A percentile compares a stretch with the other conserved stretches of the same genome.
phyloP scores from a whole-genome alignment of 78 protist species.

The Ministeria vibrans region DNA sequence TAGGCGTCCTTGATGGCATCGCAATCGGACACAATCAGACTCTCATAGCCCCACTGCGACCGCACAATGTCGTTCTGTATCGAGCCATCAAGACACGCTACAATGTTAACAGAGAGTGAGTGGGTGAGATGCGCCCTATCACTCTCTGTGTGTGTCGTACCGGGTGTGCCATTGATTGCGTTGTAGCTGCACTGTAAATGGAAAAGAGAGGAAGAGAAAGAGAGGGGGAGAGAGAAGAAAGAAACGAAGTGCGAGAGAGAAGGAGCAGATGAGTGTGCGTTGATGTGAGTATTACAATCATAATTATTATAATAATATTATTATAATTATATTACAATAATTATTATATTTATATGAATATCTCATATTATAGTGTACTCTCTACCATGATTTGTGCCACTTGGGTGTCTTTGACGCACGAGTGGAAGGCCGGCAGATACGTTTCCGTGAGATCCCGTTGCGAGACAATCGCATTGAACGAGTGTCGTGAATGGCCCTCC shows the following conservation, averaged over 20 bases:
- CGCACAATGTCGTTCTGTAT: background rate
- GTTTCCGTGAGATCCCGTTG: conserved; percentile 4
- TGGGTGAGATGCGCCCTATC: too few species aligned
- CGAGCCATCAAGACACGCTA: background rate
- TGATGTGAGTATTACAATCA: background rate
- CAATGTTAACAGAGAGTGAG: too few species aligned
- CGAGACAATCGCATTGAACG: background rate
- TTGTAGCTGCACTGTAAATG: background rate
- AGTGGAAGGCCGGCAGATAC: conserved; percentile 4
- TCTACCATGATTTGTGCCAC: background rate
- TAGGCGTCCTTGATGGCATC: background rate
- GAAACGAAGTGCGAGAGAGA: background rate
- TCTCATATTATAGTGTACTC: conserved; percentile 6
- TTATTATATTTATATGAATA: too few species aligned
- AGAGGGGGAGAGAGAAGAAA: background rate
- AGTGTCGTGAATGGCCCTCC: background rate
- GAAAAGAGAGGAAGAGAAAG: background rate
- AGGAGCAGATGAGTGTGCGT: background rate
- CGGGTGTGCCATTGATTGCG: background rate
- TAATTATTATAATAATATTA: too few species aligned
- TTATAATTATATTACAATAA: too few species aligned
- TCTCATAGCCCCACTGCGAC: conserved; percentile 3
- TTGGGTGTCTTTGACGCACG: background rate
- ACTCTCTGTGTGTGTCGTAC: too few species aligned
- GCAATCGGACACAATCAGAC: conserved; percentile 6